phyloP scores from a whole-genome alignment of 805 yeast genomes.

The Spathaspora passalidarum region DNA sequence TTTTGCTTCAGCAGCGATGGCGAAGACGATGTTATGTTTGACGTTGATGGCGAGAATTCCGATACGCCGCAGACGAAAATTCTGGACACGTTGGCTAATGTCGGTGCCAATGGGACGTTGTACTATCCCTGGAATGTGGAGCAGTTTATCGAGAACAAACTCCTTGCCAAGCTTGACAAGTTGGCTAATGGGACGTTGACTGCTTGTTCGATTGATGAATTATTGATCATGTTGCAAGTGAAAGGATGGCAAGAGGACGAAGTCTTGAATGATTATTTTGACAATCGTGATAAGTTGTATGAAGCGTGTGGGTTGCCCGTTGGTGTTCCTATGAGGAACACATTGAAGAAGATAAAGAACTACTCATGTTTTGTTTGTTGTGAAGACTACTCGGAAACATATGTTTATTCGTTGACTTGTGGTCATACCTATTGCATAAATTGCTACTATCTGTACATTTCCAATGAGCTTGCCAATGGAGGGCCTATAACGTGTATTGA shows the following conservation, averaged over 20 bases:
- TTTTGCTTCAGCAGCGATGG: background rate
- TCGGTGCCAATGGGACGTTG: constrained; percentile 6
- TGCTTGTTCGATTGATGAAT: constrained; percentile 26
- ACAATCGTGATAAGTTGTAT: constrained; percentile 22
- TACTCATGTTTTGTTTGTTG: constrained; percentile 72
- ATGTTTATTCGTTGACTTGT: constrained; percentile 57
- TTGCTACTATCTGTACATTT: constrained; percentile 66
- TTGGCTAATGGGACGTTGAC: constrained; percentile 25
- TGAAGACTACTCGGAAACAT: constrained; percentile 39
- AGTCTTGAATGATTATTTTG: constrained; percentile 35
- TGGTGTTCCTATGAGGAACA: constrained; percentile 6
- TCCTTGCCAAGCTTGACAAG: constrained; percentile 18
- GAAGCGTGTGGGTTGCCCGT: constrained; percentile 26
- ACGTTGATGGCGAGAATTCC: background rate
- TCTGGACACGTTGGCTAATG: background rate
- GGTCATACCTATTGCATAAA: constrained; percentile 65
- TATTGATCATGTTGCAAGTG: constrained; percentile 32
- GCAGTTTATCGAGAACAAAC: constrained; percentile 22
- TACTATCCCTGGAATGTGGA: constrained; percentile 27
- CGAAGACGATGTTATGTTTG: background rate
- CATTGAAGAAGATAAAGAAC: constrained; percentile 10
- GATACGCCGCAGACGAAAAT: background rate
- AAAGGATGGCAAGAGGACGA: constrained; percentile 41
- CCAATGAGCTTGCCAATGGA: constrained; percentile 41
- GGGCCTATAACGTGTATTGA: constrained; percentile 64